Base-by-base conservation (phyloP, 352 stramenopile species). In the Phytophthora sojae region DNA sequence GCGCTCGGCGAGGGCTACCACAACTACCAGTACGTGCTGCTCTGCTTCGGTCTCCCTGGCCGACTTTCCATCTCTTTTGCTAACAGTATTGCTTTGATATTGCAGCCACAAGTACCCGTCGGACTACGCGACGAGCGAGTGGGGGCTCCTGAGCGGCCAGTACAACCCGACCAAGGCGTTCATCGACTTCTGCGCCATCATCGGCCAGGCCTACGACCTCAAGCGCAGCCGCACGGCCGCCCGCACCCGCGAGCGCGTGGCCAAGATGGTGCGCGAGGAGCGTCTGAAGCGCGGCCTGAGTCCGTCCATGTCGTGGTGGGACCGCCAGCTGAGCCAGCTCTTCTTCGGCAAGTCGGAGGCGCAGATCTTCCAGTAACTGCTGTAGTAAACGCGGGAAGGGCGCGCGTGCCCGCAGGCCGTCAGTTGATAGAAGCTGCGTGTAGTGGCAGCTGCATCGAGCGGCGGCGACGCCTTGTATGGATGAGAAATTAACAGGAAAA, bases 131-230 rank as follows among this genome's bases (percentile, higher is more conserved):
- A 98, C 97, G 35, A 98, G 91, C 62, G 97, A 99, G 86, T 99
- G 97, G 82, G 98, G 98, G 23, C 86, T 99, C 58, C 96, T 93
- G 15, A 93, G 81, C 62, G 82, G 85, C 65, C 98, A 99, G 74
- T 99, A 97, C 82, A 99, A 99, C 80, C 98, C 98, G 29, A 99
- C 94, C 50, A 99, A 99, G 82, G 79, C 98, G 17, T 97, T 99
- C 81, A 99, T 99, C 81, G 97, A 99, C 79, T 76, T 86, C 37
- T 93, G 95, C 57, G 96, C 95, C 4, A 45, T 80, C 0, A 64
- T 99, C n/a, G 97, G 98, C 17, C 84, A 99, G 37, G 97, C 98
- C 2, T 98, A 90, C 75, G 93, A 98, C 70, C 89, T 98, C 54
- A 99, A 99, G 83, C 90, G 97, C 64, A 98, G 95, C 68, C 97